These are phyloP conservation scores for Sisymbrium irio DNA, from an alignment of 345 rosid genomes.

Conservation along the genomic window DNA sequence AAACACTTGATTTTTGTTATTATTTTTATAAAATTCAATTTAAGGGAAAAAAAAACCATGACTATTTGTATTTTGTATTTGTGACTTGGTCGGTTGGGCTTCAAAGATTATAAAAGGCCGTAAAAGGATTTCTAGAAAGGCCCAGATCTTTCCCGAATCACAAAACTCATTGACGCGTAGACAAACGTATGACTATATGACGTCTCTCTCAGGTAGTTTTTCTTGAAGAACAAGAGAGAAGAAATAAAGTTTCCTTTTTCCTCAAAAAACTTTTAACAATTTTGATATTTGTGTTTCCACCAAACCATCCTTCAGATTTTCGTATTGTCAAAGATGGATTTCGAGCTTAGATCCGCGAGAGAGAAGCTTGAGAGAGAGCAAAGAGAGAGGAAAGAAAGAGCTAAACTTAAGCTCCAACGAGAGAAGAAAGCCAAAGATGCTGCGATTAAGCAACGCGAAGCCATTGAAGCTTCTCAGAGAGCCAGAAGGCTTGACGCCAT, in stretches of 20 bases:
- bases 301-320: conserved; percentile 10
- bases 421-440: conserved; percentile 78
- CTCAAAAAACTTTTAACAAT: background rate
- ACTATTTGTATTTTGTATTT: too few species aligned
- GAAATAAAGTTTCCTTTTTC: background rate
- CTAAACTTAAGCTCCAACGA: conserved; percentile 57
- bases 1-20: too few species aligned
- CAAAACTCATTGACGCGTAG: background rate
- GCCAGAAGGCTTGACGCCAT: conserved; percentile 78
- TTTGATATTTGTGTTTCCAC: background rate
- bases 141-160: conserved; percentile 13
- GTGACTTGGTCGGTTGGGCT: background rate
- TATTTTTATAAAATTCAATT: too few species aligned
- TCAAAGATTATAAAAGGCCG: background rate
- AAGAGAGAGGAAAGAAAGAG: conserved; percentile 73
- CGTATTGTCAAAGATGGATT: conserved; percentile 58
- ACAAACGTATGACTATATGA: background rate
- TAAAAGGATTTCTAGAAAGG: background rate
- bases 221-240: conserved; percentile 33
- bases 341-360: conserved; percentile 82
- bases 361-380: conserved; percentile 95
- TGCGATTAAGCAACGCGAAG: conserved; percentile 74
- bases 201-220: conserved; percentile 1
- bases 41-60: too few species aligned
- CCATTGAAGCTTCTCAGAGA: conserved; percentile 82